These are phyloP conservation scores for Daldinia vernicosa DNA, from an alignment of 495 filamentous ascomycete genomes.

Conservation along the genomic window DNA sequence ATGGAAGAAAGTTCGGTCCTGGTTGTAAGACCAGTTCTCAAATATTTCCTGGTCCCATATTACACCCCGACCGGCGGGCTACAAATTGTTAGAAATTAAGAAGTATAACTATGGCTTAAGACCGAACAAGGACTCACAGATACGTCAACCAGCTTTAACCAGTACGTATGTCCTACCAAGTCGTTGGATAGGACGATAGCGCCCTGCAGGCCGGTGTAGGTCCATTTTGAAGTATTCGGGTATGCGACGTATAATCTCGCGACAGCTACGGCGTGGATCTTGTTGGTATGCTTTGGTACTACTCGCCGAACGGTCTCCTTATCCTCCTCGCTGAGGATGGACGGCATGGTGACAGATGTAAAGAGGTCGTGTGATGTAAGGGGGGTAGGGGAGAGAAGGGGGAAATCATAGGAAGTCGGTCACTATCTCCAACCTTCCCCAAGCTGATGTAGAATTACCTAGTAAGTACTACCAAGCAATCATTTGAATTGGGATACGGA, in stretches of 20 bases:
- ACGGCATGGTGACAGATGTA: slow-evolving; percentile 71
- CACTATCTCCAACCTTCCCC: slow-evolving; percentile 21
- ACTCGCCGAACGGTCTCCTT: slow-evolving; percentile 91
- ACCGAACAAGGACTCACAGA: slow-evolving; percentile 67
- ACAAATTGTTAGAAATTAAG: slow-evolving; percentile 40
- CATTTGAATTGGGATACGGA: slow-evolving; percentile 33
- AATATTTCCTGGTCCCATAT: slow-evolving; percentile 99
- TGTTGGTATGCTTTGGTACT: slow-evolving; percentile 91
- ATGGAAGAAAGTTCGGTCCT: slow-evolving; percentile 96
- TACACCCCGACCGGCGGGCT: slow-evolving; percentile 85
- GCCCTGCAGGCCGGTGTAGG: slow-evolving; percentile 91
- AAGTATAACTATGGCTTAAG: neutral
- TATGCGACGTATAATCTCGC: slow-evolving; percentile 94
- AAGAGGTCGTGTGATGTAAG: slow-evolving; percentile 32
- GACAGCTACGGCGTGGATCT: slow-evolving; percentile 92
- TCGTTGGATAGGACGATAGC: slow-evolving; percentile 95
- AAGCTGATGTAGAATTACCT: slow-evolving; percentile 15
- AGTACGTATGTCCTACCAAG: slow-evolving; percentile 91
- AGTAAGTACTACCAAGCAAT: slow-evolving; percentile 24
- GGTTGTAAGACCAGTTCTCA: slow-evolving; percentile 91
- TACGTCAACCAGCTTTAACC: slow-evolving; percentile 96
- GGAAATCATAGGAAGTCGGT: slow-evolving; percentile 20
- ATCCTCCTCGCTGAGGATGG: slow-evolving; percentile 87
- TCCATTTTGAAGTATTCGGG: slow-evolving; percentile 87
- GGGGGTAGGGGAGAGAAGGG: slow-evolving; percentile 15